Base-by-base conservation (phyloP, 2,329 filamentous ascomycete species). In the Exophiala dermatitidis region DNA sequence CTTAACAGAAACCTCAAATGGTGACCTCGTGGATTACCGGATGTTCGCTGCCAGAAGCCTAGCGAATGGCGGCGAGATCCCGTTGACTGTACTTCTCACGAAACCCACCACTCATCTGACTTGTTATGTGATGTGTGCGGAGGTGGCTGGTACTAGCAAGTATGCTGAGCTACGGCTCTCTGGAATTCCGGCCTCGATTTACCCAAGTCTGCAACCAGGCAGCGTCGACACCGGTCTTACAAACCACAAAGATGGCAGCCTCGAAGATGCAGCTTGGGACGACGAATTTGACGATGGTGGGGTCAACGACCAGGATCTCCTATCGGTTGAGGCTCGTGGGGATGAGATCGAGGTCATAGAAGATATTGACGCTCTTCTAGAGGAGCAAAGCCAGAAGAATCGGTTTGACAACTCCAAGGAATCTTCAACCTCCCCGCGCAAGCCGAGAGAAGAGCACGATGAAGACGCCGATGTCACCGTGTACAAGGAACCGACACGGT, bases 91-190 rank as follows among this genome's bases (percentile, higher is more conserved):
- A 1, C 71, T 78, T 0, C 66, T 89, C 19, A 76, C 68, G 1
- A 71, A 71, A 3, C 66, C 73, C 0, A 77, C 79, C 12, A 79
- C 85, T 52, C 71, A 76, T 2, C 78, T 93, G 33, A 76, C 76
- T 28, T 88, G 83, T 56, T 81, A 84, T 64, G 75, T 90, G 46
- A 86, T 88, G 67, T 97, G 90, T 60, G 91, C 96, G 69, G 84
- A 89, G 41, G 85, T 97, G 62, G 88, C 80, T 56, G 80, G 80
- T 7, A 83, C 81, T 7, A 67, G 77, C 63, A 73, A 75, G 56
- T 69, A 72, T 54, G 80, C 78, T 4, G 73, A 74, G 28, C 56
- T 83, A 7, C 75, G 73, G 48, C 76, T 76, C 3, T 69, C 29
- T 5, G 52, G 75, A 36, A 65, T 84, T 26, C 70, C 74, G 9